Evolutionary conservation across 2,329 filamentous ascomycete species (phyloP).

Genomic region (Hymenotorrendiella dingleyae): DNA sequence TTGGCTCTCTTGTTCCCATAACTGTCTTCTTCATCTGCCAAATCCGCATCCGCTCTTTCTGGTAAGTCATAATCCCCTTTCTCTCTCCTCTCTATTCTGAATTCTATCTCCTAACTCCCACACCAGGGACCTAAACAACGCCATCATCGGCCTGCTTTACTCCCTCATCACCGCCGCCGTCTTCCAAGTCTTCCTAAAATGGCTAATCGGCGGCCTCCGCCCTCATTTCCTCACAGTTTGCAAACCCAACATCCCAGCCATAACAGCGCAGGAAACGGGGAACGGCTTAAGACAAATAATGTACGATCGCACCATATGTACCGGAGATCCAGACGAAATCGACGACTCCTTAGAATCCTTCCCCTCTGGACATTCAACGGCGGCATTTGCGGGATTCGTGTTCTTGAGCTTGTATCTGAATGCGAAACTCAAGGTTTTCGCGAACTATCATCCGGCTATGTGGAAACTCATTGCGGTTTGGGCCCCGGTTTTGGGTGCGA

Average conservation of each 20-base stretch:
- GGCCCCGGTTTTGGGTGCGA: slow-evolving; percentile 60
- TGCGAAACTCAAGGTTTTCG: slow-evolving; percentile 70
- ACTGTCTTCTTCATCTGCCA: slow-evolving; percentile 59
- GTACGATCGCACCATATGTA: slow-evolving; percentile 66
- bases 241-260: slow-evolving; percentile 47
- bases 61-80: too few species aligned
- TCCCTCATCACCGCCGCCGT: slow-evolving; percentile 64
- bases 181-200: slow-evolving; percentile 72
- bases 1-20: slow-evolving; percentile 61
- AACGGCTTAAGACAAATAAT: slow-evolving; percentile 57
- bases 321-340: slow-evolving; percentile 57
- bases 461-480: slow-evolving; percentile 66
- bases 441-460: slow-evolving; percentile 66
- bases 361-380: slow-evolving; percentile 68
- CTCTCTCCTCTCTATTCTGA: too few species aligned
- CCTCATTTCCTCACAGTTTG: slow-evolving; percentile 68
- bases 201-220: slow-evolving; percentile 66
- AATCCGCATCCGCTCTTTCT: slow-evolving; percentile 61
- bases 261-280: slow-evolving; percentile 34
- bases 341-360: slow-evolving; percentile 66
- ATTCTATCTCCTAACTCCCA: too few species aligned
- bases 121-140: slow-evolving; percentile 70
- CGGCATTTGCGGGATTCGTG: slow-evolving; percentile 66
- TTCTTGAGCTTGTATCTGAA: slow-evolving; percentile 70
- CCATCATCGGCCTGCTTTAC: slow-evolving; percentile 63